These are phyloP conservation scores for Claviceps cyperi DNA, from an alignment of 2,329 filamentous ascomycete species.

Conservation along the genomic window DNA sequence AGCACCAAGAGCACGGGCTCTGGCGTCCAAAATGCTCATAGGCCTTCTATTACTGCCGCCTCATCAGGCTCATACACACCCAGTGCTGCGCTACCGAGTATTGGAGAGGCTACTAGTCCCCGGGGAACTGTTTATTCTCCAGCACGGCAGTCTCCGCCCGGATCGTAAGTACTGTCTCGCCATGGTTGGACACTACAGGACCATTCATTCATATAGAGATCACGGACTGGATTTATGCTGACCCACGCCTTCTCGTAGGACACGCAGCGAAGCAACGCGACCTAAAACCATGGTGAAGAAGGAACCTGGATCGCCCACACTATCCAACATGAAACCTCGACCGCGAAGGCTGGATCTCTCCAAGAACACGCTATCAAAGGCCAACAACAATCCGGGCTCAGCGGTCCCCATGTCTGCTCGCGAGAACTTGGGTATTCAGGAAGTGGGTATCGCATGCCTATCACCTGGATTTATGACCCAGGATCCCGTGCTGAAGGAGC, in stretches of 20 bases:
- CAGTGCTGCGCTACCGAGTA: conserved; percentile 30
- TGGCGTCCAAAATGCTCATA: conserved; percentile 30
- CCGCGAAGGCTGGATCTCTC: conserved; percentile 56
- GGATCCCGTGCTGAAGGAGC: conserved; percentile 91
- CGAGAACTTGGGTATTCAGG: conserved; percentile 71
- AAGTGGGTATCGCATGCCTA: conserved; percentile 84
- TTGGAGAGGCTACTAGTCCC: conserved; percentile 40
- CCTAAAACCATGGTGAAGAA: conserved; percentile 94
- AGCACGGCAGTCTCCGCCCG: conserved; percentile 40
- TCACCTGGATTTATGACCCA: conserved; percentile 94
- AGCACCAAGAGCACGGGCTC: conserved; percentile 1
- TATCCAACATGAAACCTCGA: conserved; percentile 58
- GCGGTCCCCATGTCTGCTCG: conserved; percentile 66
- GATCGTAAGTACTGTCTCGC: conserved; percentile 35
- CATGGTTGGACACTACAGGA: background rate
- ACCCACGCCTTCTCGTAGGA: conserved; percentile 10
- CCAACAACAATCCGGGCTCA: conserved; percentile 40
- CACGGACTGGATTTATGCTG: conserved; percentile 1
- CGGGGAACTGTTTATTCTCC: conserved; percentile 22
- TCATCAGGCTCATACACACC: conserved; percentile 16
- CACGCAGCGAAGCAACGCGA: conserved; percentile 30
- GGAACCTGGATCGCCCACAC: conserved; percentile 77
- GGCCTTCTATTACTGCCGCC: conserved; percentile 18
- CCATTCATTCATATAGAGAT: no score
- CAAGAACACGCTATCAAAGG: conserved; percentile 38